phyloP scores from a whole-genome alignment of 2,329 filamentous ascomycete species.

The Leptographium galeiforme region DNA sequence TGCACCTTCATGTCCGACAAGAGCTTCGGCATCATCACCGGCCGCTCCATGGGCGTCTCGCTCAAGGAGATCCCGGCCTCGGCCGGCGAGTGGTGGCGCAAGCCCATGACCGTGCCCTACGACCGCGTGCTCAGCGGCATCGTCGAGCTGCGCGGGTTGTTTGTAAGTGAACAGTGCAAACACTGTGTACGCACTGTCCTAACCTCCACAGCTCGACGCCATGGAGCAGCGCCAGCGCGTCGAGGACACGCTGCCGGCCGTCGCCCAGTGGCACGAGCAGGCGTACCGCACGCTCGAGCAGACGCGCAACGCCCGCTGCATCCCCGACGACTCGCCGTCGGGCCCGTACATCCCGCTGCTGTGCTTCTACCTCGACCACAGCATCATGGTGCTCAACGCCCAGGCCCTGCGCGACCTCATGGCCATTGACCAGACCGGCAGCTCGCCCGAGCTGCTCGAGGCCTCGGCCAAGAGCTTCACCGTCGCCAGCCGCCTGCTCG shows the following conservation, averaged over 20 bases:
- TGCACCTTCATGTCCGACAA: slow-evolving; percentile 12
- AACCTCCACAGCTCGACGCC: slow-evolving; percentile 3
- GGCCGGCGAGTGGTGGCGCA: slow-evolving; percentile 11
- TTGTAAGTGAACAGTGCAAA: slow-evolving; percentile 4
- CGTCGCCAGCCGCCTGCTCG: slow-evolving; percentile 10
- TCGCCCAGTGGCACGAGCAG: slow-evolving; percentile 12
- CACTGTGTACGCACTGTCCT: not conserved
- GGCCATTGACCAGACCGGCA: slow-evolving; percentile 8
- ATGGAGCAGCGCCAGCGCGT: slow-evolving; percentile 10
- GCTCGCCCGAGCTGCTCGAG: slow-evolving; percentile 9
- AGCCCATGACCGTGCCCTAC: slow-evolving; percentile 10
- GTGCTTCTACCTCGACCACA: slow-evolving; percentile 15
- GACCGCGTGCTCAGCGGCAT: slow-evolving; percentile 15
- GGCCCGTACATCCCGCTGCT: slow-evolving; percentile 9
- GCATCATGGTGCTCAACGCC: slow-evolving; percentile 15
- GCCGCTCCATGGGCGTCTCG: slow-evolving; percentile 10
- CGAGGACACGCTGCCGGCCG: slow-evolving; percentile 9
- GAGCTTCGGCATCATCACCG: slow-evolving; percentile 11
- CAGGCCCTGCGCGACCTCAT: slow-evolving; percentile 14
- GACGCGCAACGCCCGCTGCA: slow-evolving; percentile 9
- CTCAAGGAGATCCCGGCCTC: slow-evolving; percentile 9
- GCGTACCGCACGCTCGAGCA: slow-evolving; percentile 9
- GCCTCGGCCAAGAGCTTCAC: slow-evolving; percentile 8
- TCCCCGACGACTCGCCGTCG: slow-evolving; percentile 1
- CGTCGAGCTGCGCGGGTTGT: slow-evolving; percentile 11